These are phyloP conservation scores for Neckera pumila DNA, from an alignment of 225 moss, liverwort and hornwort genomes.

Conservation along the genomic window DNA sequence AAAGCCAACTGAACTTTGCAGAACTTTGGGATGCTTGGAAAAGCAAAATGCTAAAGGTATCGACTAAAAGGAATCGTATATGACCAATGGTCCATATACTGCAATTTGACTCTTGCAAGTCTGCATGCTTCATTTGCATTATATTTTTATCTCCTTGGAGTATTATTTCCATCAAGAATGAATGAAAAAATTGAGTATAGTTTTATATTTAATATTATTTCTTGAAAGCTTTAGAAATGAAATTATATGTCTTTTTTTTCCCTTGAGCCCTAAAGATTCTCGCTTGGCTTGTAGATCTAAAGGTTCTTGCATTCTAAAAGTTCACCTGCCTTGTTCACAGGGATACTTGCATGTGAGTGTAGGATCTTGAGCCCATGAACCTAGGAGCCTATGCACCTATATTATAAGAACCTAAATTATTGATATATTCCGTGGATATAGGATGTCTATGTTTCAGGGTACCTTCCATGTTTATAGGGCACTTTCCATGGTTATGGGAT, in stretches of 20 bases:
- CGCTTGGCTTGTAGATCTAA: fast-evolving
- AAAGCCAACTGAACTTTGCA: neutral
- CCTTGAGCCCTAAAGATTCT: neutral
- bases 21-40: neutral
- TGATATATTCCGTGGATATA: fast-evolving
- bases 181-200: fast-evolving
- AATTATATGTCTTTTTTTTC: no score
- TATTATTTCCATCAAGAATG: no score
- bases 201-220: no score
- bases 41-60: neutral
- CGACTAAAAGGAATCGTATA: neutral
- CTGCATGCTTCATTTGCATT: neutral
- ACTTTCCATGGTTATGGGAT: neutral
- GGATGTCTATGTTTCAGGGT: fast-evolving
- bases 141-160: no score
- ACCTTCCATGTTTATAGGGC: neutral
- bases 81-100: neutral
- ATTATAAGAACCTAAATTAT: neutral
- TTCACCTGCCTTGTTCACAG: fast-evolving
- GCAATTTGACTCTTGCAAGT: neutral
- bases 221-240: neutral
- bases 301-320: neutral
- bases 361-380: neutral
- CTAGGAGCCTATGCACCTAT: fast-evolving
- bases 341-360: neutral